Evolutionary conservation across 441 rosid species (phyloP), one percentile per base, ranked within the genome.

Genomic region (Gossypium schwendimanii): DNA sequence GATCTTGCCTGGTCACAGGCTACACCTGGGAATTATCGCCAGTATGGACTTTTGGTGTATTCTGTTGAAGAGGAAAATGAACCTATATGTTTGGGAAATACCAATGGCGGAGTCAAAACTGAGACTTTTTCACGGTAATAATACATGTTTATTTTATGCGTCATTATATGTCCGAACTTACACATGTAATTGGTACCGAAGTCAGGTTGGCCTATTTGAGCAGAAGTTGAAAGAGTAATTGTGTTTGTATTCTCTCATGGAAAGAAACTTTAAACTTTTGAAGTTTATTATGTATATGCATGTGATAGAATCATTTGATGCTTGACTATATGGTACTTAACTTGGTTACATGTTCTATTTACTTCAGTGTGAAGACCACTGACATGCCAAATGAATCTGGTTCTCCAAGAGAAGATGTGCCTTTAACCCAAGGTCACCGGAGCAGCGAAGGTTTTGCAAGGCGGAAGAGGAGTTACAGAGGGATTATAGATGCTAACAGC

Each of bases 1-100:
- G 93, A 88, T 86, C 93, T 96, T 80, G 96, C 97, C 26, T 89
- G 97, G 97, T 80, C 99, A 86, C 36, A 31, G 84, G 89, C 95
- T 65, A 87, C 91, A 64, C 73, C 94, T 73, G 87, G 86, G 85
- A 91, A 92, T 75, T 91, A 92, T 85, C 85, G 87, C 75, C 99
- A 93, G 71, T 93, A 88, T 82, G 99, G 99, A 73, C 86, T 96
- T 77, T 65, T 90, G 83, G 86, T 92, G 75, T 83, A 87, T 78
- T 81, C 90, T 66, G 17, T 73, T 59, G 88, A 84, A 80, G 92
- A 86, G 61, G 91, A 81, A 66, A 83, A 71, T 77, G 90, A 79
- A 49, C 57, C 61, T 60, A 18, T 77, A 61, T 83, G 85, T 36
- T 74, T 78, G 67, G 85, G 75, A 75, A 72, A 69, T 77, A 70